Conservation (phyloP, 768 basidiomycete species). For the Tephrocybe sp. region DNA sequence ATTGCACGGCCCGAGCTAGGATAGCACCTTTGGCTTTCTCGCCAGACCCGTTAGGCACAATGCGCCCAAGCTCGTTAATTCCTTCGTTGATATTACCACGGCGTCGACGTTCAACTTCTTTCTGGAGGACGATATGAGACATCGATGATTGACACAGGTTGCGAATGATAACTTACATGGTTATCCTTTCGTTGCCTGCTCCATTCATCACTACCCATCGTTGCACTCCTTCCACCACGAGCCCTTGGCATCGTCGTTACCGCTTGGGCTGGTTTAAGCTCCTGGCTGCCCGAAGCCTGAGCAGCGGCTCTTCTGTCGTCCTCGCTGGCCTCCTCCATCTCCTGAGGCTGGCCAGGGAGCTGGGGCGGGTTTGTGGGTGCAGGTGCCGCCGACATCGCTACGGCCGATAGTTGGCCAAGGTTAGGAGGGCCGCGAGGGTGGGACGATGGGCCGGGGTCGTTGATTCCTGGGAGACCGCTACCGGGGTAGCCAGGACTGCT, state of each 20-base stretch:
- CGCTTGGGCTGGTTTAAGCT: slow-evolving; percentile 10
- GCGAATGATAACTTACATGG: slow-evolving; percentile 47
- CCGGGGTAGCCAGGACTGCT: slow-evolving; percentile 31
- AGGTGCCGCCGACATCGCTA: slow-evolving; percentile 45
- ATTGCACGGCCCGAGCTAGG: slow-evolving; percentile 82
- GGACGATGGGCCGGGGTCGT: slow-evolving; percentile 70
- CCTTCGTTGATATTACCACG: slow-evolving; percentile 96
- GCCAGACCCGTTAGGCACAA: slow-evolving; percentile 84
- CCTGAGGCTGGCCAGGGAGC: slow-evolving; percentile 18
- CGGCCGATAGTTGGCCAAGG: slow-evolving; percentile 55
- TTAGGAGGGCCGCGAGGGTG: slow-evolving; percentile 69
- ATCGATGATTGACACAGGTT: background rate
- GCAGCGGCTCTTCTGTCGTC: slow-evolving; percentile 21
- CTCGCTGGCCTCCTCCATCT: slow-evolving; percentile 24
- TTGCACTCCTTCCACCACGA: slow-evolving; percentile 53
- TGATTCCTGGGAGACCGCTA: slow-evolving; percentile 47
- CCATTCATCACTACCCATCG: slow-evolving; percentile 79
- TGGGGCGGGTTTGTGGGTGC: slow-evolving; percentile 11
- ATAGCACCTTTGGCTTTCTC: slow-evolving; percentile 91
- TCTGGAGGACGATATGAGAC: slow-evolving; percentile 44
- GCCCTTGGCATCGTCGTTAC: slow-evolving; percentile 31
- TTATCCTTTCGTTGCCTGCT: slow-evolving; percentile 78
- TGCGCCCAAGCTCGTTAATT: slow-evolving; percentile 86
- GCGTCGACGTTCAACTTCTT: slow-evolving; percentile 96
- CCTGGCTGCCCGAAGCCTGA: slow-evolving; percentile 13